Conservation (phyloP, 1,139 yeast genomes). For the Diutina catenulata region DNA sequence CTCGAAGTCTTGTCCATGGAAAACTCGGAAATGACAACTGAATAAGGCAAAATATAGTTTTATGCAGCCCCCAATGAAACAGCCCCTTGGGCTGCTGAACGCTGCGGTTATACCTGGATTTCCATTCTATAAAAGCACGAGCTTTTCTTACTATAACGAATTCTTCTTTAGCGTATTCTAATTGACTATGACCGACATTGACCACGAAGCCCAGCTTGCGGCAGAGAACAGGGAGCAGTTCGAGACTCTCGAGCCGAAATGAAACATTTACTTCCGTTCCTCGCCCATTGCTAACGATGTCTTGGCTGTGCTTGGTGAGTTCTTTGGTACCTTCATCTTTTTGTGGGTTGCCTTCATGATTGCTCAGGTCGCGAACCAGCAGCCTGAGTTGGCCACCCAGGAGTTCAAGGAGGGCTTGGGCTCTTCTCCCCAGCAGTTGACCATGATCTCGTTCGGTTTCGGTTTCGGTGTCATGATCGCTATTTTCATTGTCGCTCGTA, state of each 20-base stretch:
- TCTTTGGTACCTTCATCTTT: constrained; percentile 78
- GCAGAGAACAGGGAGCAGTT: background rate
- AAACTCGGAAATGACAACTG: no score
- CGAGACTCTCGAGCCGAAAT: background rate
- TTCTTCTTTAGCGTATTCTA: no score
- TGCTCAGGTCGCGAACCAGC: constrained; percentile 77
- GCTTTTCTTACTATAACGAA: no score
- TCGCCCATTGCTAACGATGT: constrained; percentile 1
- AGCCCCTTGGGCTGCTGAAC: no score
- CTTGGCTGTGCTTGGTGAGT: constrained; percentile 36
- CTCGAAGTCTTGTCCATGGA: no score
- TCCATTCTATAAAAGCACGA: no score
- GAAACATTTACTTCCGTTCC: background rate
- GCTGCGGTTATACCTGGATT: no score
- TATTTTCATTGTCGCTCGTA: constrained; percentile 63
- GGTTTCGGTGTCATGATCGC: constrained; percentile 77
- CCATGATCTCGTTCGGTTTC: constrained; percentile 80
- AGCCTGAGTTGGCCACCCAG: constrained; percentile 26
- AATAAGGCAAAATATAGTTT: no score
- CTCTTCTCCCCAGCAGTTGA: constrained; percentile 56
- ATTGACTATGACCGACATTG: constrained; percentile 3
- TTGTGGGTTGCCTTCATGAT: constrained; percentile 73
- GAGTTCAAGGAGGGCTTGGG: constrained; percentile 12
- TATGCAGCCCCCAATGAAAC: no score
- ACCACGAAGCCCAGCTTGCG: constrained; percentile 1